phyloP scores from a whole-genome alignment of 768 basidiomycete genomes.

The Boletus pseudopeckii region DNA sequence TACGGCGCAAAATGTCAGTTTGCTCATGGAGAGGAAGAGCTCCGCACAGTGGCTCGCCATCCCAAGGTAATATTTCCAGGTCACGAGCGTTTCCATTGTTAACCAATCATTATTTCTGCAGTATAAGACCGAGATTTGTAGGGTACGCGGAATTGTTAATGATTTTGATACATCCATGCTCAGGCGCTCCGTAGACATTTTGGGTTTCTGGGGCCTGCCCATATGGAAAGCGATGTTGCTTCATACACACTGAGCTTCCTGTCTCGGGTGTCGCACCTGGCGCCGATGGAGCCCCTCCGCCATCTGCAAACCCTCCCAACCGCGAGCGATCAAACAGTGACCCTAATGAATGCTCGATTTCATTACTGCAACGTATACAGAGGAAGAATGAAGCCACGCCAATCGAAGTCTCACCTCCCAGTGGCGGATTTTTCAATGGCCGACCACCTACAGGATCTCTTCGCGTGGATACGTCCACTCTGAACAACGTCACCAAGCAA shows the following conservation, averaged over 20 bases:
- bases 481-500: constrained; percentile 59
- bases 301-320: constrained; percentile 48
- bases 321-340: constrained; percentile 78
- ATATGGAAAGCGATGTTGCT: constrained; percentile 90
- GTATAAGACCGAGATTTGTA: constrained; percentile 95
- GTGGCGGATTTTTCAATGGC: constrained; percentile 48
- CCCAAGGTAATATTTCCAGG: constrained; percentile 62
- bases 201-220: constrained; percentile 94
- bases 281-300: constrained; percentile 50
- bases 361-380: constrained; percentile 76
- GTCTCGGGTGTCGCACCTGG: constrained; percentile 56
- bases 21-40: constrained; percentile 87
- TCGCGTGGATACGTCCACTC: constrained; percentile 68
- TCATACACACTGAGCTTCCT: constrained; percentile 87
- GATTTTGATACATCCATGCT: not conserved
- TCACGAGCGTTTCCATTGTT: constrained; percentile 5
- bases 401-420: constrained; percentile 45
- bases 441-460: constrained; percentile 68
- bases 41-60: constrained; percentile 79
- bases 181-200: constrained; percentile 59
- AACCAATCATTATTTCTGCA: constrained; percentile 31
- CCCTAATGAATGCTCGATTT: constrained; percentile 67
- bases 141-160: constrained; percentile 45
- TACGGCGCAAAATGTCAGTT: constrained; percentile 91
- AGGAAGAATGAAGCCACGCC: constrained; percentile 60